Evolutionary conservation across 2,329 filamentous ascomycete species (phyloP).

Genomic region (Chrysoporthe puriensis): DNA sequence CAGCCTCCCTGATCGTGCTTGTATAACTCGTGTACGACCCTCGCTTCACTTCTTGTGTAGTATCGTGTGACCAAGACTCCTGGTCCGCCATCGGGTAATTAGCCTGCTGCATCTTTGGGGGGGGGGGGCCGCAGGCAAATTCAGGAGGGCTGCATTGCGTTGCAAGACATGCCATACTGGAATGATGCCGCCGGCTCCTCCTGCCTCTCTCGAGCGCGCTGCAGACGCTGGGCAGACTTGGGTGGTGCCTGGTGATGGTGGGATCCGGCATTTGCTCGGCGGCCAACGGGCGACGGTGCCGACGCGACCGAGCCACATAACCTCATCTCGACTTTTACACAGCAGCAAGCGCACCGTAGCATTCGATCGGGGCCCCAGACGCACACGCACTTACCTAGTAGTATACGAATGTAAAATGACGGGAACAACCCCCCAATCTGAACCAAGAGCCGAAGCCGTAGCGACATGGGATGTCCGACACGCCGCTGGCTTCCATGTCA

Average conservation of each 20-base stretch:
- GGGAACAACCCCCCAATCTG: not conserved
- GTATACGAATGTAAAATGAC: not conserved
- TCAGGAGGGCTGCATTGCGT: not conserved
- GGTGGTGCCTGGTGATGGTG: not conserved
- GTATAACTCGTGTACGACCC: not conserved
- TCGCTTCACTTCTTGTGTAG: not conserved
- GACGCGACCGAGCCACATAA: not conserved
- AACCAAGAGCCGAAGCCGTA: slow-evolving; percentile 1
- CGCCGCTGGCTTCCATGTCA: not conserved
- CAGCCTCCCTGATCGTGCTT: not conserved
- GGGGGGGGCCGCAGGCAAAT: not conserved
- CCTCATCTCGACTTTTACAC: not conserved
- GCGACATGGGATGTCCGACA: not conserved
- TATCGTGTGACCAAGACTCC: not conserved
- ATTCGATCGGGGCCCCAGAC: too few species aligned
- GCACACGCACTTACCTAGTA: not conserved
- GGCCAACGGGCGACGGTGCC: not conserved
- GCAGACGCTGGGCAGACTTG: not conserved
- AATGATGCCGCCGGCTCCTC: not conserved
- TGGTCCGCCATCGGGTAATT: too few species aligned
- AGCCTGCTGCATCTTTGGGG: not conserved
- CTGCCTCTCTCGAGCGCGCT: not conserved
- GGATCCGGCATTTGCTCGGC: not conserved
- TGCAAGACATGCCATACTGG: not conserved
- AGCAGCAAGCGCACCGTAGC: too few species aligned